Conservation (phyloP, 208 protist species). For the Trypanosoma conorhini region DNA sequence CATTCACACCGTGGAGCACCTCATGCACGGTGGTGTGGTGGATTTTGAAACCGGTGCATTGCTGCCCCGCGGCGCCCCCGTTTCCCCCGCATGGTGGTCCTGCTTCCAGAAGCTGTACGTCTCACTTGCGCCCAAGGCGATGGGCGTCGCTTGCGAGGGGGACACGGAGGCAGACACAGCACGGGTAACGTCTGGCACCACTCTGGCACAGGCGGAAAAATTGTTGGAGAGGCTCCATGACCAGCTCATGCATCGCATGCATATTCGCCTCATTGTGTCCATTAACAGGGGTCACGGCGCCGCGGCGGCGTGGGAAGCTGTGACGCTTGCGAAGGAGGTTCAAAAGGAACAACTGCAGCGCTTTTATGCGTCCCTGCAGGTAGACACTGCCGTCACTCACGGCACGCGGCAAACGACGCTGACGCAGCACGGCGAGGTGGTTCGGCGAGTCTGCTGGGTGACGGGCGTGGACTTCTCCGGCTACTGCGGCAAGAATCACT, state of each 20-base stretch:
- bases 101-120: conserved; percentile 22
- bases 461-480: conserved; percentile 87
- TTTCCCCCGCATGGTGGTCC: conserved; percentile 13
- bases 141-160: neutral
- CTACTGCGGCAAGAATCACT: conserved; percentile 82
- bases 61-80: conserved; percentile 3
- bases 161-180: neutral
- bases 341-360: conserved; percentile 44
- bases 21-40: conserved; percentile 63
- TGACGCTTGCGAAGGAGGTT: conserved; percentile 39
- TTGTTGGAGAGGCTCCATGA: conserved; percentile 13
- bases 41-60: conserved; percentile 64
- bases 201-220: neutral
- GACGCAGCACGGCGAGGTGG: neutral
- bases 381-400: neutral
- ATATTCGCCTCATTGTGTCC: conserved; percentile 80
- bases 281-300: conserved; percentile 55
- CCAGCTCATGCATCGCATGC: conserved; percentile 36
- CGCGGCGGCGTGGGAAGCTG: conserved; percentile 40
- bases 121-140: conserved; percentile 1
- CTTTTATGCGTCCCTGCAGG: conserved; percentile 28
- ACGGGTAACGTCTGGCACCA: neutral
- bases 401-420: neutral
- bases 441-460: conserved; percentile 71
- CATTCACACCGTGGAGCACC: conserved; percentile 58